A percentile compares a stretch with the other conserved stretches of the same genome.
phyloP scores from a whole-genome alignment of 495 filamentous ascomycete species.

The Trichocladium antarcticum region DNA sequence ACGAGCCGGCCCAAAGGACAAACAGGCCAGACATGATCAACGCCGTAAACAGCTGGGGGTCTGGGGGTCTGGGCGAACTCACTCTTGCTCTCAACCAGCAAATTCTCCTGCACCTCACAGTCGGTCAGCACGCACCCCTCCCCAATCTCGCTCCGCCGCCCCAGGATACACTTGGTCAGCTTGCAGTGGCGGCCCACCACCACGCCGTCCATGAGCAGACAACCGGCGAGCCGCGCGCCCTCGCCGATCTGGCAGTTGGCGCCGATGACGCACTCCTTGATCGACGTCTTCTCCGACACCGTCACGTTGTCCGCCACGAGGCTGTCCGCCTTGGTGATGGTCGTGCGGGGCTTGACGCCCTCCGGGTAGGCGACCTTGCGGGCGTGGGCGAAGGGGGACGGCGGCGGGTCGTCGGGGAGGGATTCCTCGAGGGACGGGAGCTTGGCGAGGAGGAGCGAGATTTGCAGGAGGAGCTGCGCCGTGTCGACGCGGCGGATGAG shows the following conservation, averaged over 20 bases:
- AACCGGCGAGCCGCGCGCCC: conserved; percentile 68
- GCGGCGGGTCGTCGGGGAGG: conserved; percentile 31
- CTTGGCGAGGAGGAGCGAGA: conserved; percentile 80
- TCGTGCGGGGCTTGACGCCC: conserved; percentile 61
- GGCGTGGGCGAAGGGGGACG: conserved; percentile 61
- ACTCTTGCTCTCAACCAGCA: conserved; percentile 70
- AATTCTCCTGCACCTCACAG: conserved; percentile 81
- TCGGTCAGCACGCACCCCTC: conserved; percentile 66
- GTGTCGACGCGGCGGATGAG: conserved; percentile 84
- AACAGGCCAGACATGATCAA: neutral
- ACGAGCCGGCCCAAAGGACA: neutral
- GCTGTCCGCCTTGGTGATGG: conserved; percentile 63
- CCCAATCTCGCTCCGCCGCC: conserved; percentile 62
- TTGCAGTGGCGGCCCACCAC: conserved; percentile 65
- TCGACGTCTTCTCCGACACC: conserved; percentile 67
- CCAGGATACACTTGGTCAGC: conserved; percentile 73
- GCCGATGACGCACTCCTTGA: conserved; percentile 83
- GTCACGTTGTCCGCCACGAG: conserved; percentile 77
- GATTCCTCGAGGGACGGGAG: conserved; percentile 54
- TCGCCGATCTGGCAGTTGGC: conserved; percentile 71
- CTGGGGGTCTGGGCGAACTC: too few species aligned
- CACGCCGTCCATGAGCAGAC: conserved; percentile 83
- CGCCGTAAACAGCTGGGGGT: too few species aligned
- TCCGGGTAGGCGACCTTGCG: conserved; percentile 72
- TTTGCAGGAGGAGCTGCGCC: conserved; percentile 60